A percentile compares a stretch with the other conserved stretches of the same genome.
These are phyloP conservation scores for Posidonia australis DNA, from an alignment of 106 monocot species.

Conservation along the genomic window DNA sequence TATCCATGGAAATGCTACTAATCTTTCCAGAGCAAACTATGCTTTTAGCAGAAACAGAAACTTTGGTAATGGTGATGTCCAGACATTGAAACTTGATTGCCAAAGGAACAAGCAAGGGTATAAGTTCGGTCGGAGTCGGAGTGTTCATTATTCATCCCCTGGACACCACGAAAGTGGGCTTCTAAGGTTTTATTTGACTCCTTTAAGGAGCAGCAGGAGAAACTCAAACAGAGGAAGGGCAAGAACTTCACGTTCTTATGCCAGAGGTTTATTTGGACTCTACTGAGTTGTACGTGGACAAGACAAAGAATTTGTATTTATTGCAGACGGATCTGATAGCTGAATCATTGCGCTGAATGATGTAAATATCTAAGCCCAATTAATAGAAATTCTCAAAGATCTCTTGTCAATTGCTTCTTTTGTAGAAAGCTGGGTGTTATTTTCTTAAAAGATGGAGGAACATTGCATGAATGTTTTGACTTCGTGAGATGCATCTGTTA, in stretches of 20 bases:
- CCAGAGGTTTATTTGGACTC: conserved; percentile 57
- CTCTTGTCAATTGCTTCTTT: too few species aligned
- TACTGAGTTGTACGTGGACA: conserved; percentile 6
- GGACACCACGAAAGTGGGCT: conserved; percentile 79
- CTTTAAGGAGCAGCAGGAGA: conserved; percentile 70
- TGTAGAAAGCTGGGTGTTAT: too few species aligned
- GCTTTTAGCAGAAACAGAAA: conserved; percentile 12
- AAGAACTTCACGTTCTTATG: conserved; percentile 47
- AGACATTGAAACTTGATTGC: conserved; percentile 22
- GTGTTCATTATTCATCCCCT: conserved; percentile 73
- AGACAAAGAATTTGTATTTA: not conserved
- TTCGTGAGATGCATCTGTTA: too few species aligned
- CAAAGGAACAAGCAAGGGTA: conserved; percentile 33
- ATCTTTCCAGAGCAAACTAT: conserved; percentile 17
- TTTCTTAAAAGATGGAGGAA: too few species aligned
- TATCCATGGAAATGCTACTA: conserved; percentile 15
- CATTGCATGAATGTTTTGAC: too few species aligned
- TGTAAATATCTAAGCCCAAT: not conserved
- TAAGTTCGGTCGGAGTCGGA: conserved; percentile 62
- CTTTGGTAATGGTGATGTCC: conserved; percentile 19
- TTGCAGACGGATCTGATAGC: not conserved
- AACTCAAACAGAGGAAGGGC: conserved; percentile 38
- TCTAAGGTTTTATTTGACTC: conserved; percentile 88
- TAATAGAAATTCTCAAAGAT: too few species aligned
- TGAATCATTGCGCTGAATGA: not conserved